phyloP scores from a whole-genome alignment of 2,329 filamentous ascomycete genomes.

The Chrysosporium keratinophilum region DNA sequence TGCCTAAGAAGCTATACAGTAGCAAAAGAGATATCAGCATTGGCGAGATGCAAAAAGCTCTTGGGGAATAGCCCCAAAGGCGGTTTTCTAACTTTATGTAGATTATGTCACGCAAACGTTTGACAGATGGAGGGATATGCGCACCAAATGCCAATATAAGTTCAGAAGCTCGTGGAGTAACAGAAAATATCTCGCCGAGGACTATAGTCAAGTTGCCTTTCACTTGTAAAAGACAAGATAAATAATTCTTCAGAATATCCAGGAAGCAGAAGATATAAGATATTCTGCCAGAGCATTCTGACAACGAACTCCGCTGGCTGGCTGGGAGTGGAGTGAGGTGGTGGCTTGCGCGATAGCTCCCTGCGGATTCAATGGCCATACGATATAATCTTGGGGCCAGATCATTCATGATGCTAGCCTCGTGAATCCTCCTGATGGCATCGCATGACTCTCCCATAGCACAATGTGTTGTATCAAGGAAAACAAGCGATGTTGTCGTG shows the following conservation, averaged over 20 bases:
- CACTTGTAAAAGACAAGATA: not conserved
- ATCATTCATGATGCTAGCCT: not conserved
- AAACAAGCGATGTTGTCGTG: not conserved
- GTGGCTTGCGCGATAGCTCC: not conserved
- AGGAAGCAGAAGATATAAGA: slow-evolving; percentile 4
- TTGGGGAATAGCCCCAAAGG: no score
- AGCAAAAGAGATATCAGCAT: no score
- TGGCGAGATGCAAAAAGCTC: no score
- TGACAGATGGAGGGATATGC: no score
- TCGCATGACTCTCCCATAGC: not conserved
- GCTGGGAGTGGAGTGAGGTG: not conserved
- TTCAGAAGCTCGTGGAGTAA: not conserved
- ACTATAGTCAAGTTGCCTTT: not conserved
- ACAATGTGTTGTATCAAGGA: not conserved
- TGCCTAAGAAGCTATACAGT: no score
- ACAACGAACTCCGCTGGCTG: not conserved
- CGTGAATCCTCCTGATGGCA: not conserved
- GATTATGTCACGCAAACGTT: no score
- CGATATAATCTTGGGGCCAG: not conserved
- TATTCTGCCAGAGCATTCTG: not conserved
- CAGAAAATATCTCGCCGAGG: not conserved
- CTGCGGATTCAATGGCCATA: not conserved
- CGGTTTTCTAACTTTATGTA: no score
- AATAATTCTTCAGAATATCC: not conserved
- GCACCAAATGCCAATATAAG: no score